A percentile compares a stretch with the other conserved stretches of the same genome.
Evolutionary conservation across 305 asterid species (phyloP).

Genomic region (Fraxinus ornus): DNA sequence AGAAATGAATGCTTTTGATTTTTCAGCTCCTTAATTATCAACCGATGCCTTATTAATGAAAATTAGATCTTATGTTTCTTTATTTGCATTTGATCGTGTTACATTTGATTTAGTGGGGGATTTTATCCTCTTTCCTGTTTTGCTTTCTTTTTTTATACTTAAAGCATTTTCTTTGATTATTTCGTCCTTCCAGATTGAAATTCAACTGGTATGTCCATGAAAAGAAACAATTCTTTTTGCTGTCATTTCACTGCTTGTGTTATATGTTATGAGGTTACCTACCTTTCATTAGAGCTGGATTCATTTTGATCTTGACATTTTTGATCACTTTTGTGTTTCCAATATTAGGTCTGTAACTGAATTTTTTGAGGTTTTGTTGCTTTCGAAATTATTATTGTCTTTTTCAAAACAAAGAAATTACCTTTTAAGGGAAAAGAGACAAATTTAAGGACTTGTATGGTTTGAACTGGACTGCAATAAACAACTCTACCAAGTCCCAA

Average conservation of each 20-base stretch:
- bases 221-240: neutral
- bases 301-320: neutral
- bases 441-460: neutral
- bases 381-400: neutral
- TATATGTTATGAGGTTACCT: neutral
- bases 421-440: neutral
- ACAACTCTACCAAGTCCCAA: neutral
- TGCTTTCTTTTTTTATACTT: neutral
- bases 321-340: neutral
- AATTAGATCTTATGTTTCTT: constrained; percentile 1
- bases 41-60: neutral
- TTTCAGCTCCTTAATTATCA: constrained; percentile 9
- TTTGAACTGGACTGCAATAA: neutral
- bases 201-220: neutral
- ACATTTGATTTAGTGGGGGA: neutral
- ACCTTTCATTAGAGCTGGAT: neutral
- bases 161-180: neutral
- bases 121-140: neutral
- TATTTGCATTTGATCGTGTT: constrained; percentile 23
- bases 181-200: neutral
- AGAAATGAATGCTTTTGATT: constrained; percentile 13
- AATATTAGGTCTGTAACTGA: neutral
- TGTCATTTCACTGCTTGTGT: neutral
- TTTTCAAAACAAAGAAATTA: neutral
- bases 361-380: neutral